These are phyloP conservation scores for Mycena latifolia DNA, from an alignment of 768 basidiomycete genomes.

Conservation along the genomic window DNA sequence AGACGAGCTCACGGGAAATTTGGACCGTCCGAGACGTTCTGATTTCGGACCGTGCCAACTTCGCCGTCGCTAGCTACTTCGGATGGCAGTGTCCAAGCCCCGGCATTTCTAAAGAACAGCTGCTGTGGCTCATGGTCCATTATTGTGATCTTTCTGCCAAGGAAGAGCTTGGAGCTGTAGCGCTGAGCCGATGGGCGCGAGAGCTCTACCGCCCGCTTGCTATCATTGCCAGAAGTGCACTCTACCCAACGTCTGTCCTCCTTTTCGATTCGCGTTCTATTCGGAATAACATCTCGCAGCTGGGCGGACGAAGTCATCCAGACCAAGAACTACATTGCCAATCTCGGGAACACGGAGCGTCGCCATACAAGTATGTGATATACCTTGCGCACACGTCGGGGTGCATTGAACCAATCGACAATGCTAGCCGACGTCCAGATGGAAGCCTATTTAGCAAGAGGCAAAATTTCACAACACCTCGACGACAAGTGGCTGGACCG, in stretches of 20 bases:
- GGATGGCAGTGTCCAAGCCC: slow-evolving; percentile 1
- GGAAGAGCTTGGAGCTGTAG: not conserved
- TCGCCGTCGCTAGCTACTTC: slow-evolving; percentile 1
- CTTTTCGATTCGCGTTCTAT: not conserved
- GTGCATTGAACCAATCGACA: no score
- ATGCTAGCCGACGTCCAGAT: not conserved
- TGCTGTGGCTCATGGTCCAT: slow-evolving; percentile 8
- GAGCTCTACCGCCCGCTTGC: slow-evolving; percentile 14
- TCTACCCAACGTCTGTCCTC: slow-evolving; percentile 7
- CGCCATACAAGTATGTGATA: not conserved
- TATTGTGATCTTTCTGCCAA: not conserved
- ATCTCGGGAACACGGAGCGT: not conserved
- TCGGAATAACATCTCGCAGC: not conserved
- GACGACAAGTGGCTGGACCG: slow-evolving; percentile 8
- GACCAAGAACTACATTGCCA: not conserved
- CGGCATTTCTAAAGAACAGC: not conserved
- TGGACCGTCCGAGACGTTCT: not conserved
- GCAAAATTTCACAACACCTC: not conserved
- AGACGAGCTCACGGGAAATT: no score
- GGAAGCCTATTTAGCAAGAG: not conserved
- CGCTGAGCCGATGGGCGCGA: not conserved
- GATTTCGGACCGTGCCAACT: not conserved
- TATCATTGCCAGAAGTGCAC: slow-evolving; percentile 1
- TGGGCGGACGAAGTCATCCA: not conserved
- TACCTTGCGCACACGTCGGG: not conserved